A percentile compares a stretch with the other conserved stretches of the same genome.
phyloP scores from a whole-genome alignment of 495 filamentous ascomycete species.

The Lentithecium fluviatile region DNA sequence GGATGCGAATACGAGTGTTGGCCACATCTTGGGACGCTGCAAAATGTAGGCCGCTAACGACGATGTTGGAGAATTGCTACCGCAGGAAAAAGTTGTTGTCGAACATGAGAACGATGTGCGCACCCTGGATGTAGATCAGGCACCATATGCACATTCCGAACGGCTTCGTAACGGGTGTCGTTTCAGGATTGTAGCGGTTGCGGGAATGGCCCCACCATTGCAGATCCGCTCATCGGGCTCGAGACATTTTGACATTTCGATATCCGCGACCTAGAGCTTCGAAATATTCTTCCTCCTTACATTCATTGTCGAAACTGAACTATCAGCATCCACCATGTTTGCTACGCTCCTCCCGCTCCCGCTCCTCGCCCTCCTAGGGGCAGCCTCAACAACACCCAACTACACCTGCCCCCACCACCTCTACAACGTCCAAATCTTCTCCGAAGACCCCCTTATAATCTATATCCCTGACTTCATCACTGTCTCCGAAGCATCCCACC shows the following conservation, averaged over 20 bases:
- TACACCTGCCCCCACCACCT: slow-evolving; percentile 35
- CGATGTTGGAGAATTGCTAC: not conserved
- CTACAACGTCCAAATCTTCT: slow-evolving; percentile 54
- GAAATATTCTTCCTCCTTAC: too few relatives aligned
- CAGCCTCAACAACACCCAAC: slow-evolving; percentile 8
- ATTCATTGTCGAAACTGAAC: too few relatives aligned
- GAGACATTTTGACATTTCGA: too few relatives aligned
- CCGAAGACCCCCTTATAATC: slow-evolving; percentile 55
- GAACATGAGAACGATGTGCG: not conserved
- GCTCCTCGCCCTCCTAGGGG: not conserved
- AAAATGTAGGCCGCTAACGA: too few relatives aligned
- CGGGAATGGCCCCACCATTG: not conserved
- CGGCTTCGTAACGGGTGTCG: not conserved
- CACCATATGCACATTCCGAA: slow-evolving; percentile 20
- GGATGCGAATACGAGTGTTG: not conserved
- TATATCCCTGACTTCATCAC: slow-evolving; percentile 52
- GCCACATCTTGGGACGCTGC: not conserved
- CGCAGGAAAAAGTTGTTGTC: not conserved
- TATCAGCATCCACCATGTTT: slow-evolving; percentile 10
- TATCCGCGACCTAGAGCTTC: too few relatives aligned
- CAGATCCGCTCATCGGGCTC: not conserved
- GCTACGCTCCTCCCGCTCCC: not conserved
- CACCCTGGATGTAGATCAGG: slow-evolving; percentile 25
- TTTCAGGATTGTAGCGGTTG: slow-evolving; percentile 18
- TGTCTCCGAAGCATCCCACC: slow-evolving; percentile 41